Evolutionary conservation across 371 early-diverging fungal species (phyloP).

Genomic region (Vairimorpha apis): DNA sequence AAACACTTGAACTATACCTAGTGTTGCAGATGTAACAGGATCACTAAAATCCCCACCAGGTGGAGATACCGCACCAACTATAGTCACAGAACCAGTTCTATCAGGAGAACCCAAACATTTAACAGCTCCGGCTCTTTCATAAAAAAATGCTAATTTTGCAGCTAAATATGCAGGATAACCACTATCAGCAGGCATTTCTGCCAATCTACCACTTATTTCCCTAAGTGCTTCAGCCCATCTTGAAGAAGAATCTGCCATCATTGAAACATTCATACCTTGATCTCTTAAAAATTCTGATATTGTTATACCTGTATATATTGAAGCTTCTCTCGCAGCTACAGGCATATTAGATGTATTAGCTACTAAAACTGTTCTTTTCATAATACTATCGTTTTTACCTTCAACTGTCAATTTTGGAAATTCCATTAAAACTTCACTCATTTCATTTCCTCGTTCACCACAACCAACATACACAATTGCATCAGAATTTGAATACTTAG

Average conservation of each 20-base stretch:
- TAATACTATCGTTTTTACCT: conserved; percentile 83
- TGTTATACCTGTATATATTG: conserved; percentile 99
- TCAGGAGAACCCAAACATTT: conserved; percentile 85
- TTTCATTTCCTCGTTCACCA: conserved; percentile 99
- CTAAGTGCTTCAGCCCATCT: conserved; percentile 99
- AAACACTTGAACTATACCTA: conserved; percentile 99
- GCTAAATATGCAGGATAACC: conserved; percentile 99
- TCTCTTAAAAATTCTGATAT: conserved; percentile 99
- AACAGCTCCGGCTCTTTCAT: conserved; percentile 96
- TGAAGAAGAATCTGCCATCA: conserved; percentile 99
- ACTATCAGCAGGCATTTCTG: conserved; percentile 99
- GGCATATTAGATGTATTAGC: conserved; percentile 99
- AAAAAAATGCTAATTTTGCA: conserved; percentile 96
- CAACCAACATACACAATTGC: conserved; percentile 98
- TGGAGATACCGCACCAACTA: conserved; percentile 98
- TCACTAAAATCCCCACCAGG: conserved; percentile 99
- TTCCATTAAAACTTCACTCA: conserved; percentile 99
- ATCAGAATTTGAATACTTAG: conserved; percentile 99
- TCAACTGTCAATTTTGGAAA: conserved; percentile 82
- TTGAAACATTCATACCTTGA: conserved; percentile 96
- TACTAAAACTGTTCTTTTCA: conserved; percentile 98
- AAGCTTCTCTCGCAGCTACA: conserved; percentile 99
- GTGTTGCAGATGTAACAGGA: conserved; percentile 94
- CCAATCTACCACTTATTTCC: conserved; percentile 98
- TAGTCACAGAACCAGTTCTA: conserved; percentile 88